Conservation (phyloP, 306 rosid genomes). For the Cicer arietinum region DNA sequence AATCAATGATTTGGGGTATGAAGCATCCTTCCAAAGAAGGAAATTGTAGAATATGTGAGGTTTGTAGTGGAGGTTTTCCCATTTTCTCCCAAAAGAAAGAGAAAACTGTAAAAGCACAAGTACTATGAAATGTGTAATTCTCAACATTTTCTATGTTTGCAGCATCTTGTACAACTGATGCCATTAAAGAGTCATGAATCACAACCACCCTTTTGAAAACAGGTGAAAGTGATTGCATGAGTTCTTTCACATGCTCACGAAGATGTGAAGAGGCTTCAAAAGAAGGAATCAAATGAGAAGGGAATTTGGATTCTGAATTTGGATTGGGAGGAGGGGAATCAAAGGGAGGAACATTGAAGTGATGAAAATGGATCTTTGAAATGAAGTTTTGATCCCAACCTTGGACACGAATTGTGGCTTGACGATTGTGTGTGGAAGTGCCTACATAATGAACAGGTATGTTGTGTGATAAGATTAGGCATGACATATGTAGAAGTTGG, state of each 20-base stretch:
- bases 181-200: constrained; percentile 68
- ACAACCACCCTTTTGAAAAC: constrained; percentile 49
- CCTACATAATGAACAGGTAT: constrained; percentile 65
- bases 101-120: constrained; percentile 50
- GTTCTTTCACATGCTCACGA: constrained; percentile 41
- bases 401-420: constrained; percentile 56
- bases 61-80: not conserved
- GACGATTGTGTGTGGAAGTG: constrained; percentile 57
- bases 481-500: constrained; percentile 73
- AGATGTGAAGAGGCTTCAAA: constrained; percentile 58
- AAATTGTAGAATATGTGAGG: not conserved
- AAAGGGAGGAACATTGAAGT: constrained; percentile 51
- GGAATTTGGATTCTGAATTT: constrained; percentile 49
- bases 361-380: constrained; percentile 58
- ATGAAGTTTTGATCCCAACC: constrained; percentile 54
- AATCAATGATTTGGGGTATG: constrained; percentile 38
- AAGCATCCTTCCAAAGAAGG: constrained; percentile 57
- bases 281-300: constrained; percentile 63
- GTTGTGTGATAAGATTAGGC: constrained; percentile 49
- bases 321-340: constrained; percentile 63
- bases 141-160: constrained; percentile 49
- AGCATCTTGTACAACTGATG: constrained; percentile 56
- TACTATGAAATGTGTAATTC: constrained; percentile 55
- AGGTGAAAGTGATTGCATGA: constrained; percentile 51
- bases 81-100: constrained; percentile 21